Conservation (phyloP, 257 asterid genomes). For the Solanum phureja region DNA sequence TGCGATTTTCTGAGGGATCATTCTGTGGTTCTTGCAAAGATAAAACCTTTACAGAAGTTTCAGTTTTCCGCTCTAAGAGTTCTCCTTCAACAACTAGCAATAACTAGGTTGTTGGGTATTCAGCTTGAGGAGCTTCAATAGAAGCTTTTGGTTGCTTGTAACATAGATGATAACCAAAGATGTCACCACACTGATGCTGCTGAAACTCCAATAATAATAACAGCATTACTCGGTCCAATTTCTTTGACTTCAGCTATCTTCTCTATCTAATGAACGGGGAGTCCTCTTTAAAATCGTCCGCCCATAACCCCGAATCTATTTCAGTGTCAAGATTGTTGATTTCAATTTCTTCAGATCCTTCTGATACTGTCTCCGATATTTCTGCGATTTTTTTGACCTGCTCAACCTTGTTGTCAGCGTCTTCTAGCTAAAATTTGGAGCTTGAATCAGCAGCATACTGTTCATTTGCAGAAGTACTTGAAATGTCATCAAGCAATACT, state of each 20-base stretch:
- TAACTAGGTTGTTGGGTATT: background rate
- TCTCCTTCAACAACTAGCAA: background rate
- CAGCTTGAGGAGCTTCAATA: slow-evolving; percentile 6
- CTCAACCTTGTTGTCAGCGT: background rate
- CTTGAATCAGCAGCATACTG: background rate
- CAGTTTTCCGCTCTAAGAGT: slow-evolving; percentile 2
- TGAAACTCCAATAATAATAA: slow-evolving; percentile 10
- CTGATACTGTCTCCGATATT: background rate
- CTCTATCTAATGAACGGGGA: too few relatives aligned
- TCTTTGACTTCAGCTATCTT: slow-evolving; percentile 1
- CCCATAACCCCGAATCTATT: background rate
- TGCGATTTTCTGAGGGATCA: background rate
- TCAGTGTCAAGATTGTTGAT: background rate
- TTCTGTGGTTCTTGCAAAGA: background rate
- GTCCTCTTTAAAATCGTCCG: too few relatives aligned
- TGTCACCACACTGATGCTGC: slow-evolving; percentile 8
- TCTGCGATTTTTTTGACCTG: background rate
- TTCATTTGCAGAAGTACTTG: slow-evolving; percentile 8
- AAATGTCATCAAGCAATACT: background rate
- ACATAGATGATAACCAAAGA: slow-evolving; percentile 21
- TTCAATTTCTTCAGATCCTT: slow-evolving; percentile 1
- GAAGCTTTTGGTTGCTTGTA: slow-evolving; percentile 12
- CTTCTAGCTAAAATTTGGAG: slow-evolving; percentile 2
- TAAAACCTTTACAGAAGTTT: slow-evolving; percentile 2
- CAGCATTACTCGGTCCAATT: slow-evolving; percentile 3